Evolutionary conservation across 2,329 filamentous ascomycete genomes (phyloP).

Genomic region (Talaromyces sp.): DNA sequence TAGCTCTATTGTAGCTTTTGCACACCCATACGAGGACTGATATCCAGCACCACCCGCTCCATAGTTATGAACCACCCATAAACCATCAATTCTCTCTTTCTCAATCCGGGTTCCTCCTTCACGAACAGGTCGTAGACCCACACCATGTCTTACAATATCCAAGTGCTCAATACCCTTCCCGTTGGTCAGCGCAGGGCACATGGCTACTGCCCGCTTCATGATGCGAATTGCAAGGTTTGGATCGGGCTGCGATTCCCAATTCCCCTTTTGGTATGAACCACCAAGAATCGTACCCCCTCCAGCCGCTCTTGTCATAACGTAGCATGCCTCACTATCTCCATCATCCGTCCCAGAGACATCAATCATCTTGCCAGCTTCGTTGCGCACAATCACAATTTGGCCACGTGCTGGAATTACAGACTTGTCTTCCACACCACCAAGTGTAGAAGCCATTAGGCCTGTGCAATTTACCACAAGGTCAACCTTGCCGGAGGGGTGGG

Average conservation of each 20-base stretch:
- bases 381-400: slow-evolving; percentile 79
- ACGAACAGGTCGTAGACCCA: slow-evolving; percentile 76
- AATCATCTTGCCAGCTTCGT: slow-evolving; percentile 70
- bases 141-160: slow-evolving; percentile 76
- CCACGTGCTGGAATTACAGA: slow-evolving; percentile 74
- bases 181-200: slow-evolving; percentile 51
- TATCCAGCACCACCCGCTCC: slow-evolving; percentile 61
- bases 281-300: slow-evolving; percentile 79
- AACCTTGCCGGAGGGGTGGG: not conserved
- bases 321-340: slow-evolving; percentile 68
- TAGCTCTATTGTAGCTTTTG: too few relatives aligned
- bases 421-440: slow-evolving; percentile 78
- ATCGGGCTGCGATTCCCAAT: slow-evolving; percentile 76
- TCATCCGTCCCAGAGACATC: slow-evolving; percentile 72
- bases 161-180: slow-evolving; percentile 67
- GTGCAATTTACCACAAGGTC: not conserved
- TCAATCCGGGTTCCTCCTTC: slow-evolving; percentile 76
- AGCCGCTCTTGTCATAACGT: slow-evolving; percentile 77
- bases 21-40: slow-evolving; percentile 68
- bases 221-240: slow-evolving; percentile 76
- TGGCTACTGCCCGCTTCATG: slow-evolving; percentile 64
- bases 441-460: slow-evolving; percentile 66
- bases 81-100: slow-evolving; percentile 65
- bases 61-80: slow-evolving; percentile 53
- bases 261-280: slow-evolving; percentile 74